Conservation (phyloP, 345 rosid genomes). For the Citrus mangshanensis region DNA sequence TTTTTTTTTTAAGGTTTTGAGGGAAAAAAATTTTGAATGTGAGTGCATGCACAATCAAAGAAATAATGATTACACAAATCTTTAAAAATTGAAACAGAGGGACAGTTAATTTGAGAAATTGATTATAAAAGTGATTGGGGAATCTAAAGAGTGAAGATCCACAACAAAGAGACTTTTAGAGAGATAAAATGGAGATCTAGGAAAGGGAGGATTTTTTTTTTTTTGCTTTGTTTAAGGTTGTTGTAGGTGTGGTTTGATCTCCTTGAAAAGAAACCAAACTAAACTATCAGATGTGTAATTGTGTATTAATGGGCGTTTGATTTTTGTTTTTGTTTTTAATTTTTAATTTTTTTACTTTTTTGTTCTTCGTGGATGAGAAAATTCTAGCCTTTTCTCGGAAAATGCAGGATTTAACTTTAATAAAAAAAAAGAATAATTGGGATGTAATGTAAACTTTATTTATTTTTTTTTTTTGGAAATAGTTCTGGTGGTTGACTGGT, state of each 20-base stretch:
- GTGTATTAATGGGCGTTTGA: neutral
- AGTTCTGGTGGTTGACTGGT: neutral
- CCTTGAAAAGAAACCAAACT: neutral
- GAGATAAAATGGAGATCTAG: slow-evolving; percentile 1
- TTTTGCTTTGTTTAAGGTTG: neutral
- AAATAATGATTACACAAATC: slow-evolving; percentile 37
- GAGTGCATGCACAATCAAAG: slow-evolving; percentile 25
- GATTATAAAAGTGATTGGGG: slow-evolving; percentile 13
- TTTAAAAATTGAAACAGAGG: slow-evolving; percentile 4
- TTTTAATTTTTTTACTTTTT: neutral
- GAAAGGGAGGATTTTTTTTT: neutral
- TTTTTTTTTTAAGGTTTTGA: neutral
- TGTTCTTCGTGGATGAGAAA: slow-evolving; percentile 34
- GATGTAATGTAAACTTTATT: neutral
- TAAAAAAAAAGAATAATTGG: neutral
- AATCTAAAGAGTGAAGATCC: slow-evolving; percentile 23
- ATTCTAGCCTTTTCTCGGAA: slow-evolving; percentile 30
- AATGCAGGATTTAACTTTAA: slow-evolving; percentile 19
- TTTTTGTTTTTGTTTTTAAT: neutral
- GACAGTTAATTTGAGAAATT: slow-evolving; percentile 2
- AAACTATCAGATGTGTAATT: neutral
- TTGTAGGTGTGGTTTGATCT: slow-evolving; percentile 2
- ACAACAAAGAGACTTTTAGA: slow-evolving; percentile 4
- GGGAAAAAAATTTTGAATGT: neutral
- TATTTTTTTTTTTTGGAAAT: neutral